Evolutionary conservation across 371 early-diverging fungal genomes (phyloP).

Genomic region (Mucor indicus): DNA sequence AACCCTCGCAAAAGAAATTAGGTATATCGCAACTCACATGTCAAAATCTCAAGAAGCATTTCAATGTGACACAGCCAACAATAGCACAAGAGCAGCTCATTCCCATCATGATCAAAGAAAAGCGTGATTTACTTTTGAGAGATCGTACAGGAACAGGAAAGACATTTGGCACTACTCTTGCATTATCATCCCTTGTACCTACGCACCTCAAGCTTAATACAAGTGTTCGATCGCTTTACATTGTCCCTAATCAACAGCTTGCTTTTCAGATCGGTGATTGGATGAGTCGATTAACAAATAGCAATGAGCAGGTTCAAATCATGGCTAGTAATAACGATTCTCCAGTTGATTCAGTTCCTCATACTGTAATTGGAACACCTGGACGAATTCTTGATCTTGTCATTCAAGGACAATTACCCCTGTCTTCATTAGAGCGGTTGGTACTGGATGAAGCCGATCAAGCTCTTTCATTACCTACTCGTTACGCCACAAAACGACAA

Average conservation of each 20-base stretch:
- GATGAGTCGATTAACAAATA: conserved; percentile 30
- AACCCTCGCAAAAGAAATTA: no score
- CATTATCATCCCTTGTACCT: conserved; percentile 30
- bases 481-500: conserved; percentile 55
- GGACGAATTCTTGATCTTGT: conserved; percentile 47
- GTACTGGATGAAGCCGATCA: conserved; percentile 81
- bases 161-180: conserved; percentile 64
- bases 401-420: conserved; percentile 35
- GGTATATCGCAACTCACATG: conserved; percentile 49
- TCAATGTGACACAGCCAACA: conserved; percentile 50
- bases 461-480: conserved; percentile 57
- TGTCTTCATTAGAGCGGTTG: conserved; percentile 51
- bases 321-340: conserved; percentile 11
- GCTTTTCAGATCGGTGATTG: conserved; percentile 73
- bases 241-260: conserved; percentile 88
- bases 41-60: conserved; percentile 39
- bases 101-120: conserved; percentile 49
- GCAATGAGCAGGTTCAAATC: neutral
- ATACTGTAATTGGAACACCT: conserved; percentile 71
- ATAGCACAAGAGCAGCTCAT: conserved; percentile 55
- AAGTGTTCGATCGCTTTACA: conserved; percentile 56
- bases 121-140: conserved; percentile 59
- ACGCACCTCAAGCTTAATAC: neutral
- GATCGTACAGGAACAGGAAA: conserved; percentile 84
- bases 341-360: conserved; percentile 9